phyloP scores from a whole-genome alignment of 768 basidiomycete genomes.

The Lyophyllum decastes region DNA sequence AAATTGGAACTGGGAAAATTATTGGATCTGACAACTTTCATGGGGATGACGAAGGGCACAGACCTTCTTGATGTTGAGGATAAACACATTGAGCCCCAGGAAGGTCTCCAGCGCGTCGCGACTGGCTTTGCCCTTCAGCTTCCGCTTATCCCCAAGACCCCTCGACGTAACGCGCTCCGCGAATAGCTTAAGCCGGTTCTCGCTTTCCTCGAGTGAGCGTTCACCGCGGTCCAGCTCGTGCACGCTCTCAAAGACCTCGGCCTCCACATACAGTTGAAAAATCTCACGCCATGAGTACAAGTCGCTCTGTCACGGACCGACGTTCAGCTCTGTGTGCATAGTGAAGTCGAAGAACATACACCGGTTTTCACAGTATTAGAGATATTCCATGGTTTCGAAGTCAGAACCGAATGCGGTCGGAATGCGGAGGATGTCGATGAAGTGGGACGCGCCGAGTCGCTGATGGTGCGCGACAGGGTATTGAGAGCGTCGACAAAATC shows the following conservation, averaged over 20 bases:
- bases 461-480: conserved; percentile 38
- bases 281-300: conserved; percentile 89
- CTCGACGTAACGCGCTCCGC: conserved; percentile 56
- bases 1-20: conserved; percentile 59
- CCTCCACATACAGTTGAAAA: conserved; percentile 84
- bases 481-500: conserved; percentile 47
- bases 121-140: conserved; percentile 59
- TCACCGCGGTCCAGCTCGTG: conserved; percentile 69
- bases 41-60: conserved; percentile 5
- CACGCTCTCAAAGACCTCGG: conserved; percentile 80
- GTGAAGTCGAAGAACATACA: conserved; percentile 13
- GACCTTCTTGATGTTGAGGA: conserved; percentile 83
- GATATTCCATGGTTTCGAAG: conserved; percentile 34
- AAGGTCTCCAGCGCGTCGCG: conserved; percentile 67
- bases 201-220: conserved; percentile 66
- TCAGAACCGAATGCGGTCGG: conserved; percentile 46
- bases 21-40: not conserved
- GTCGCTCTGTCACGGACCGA: conserved; percentile 46
- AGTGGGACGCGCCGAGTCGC: conserved; percentile 42
- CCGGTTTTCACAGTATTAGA: conserved; percentile 14
- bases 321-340: not conserved
- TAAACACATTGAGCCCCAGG: conserved; percentile 71
- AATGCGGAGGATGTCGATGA: conserved; percentile 40
- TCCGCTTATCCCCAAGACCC: conserved; percentile 53
- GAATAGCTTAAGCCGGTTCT: conserved; percentile 64